phyloP scores from a whole-genome alignment of 768 basidiomycete species.

The Lactarius psammicola region DNA sequence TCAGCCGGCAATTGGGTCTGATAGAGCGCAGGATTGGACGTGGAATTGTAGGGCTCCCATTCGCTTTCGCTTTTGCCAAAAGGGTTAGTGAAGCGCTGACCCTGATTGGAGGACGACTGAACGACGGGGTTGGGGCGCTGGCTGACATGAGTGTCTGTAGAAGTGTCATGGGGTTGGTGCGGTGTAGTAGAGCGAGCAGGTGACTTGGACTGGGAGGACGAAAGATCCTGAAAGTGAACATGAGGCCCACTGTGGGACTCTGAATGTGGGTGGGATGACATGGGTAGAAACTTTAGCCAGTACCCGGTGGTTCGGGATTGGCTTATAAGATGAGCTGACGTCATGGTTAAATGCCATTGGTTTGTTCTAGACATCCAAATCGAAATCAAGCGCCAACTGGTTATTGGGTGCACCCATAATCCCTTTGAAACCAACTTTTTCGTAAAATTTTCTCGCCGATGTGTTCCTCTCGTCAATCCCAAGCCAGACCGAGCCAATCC shows the following conservation, averaged over 20 bases:
- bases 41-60: conserved; percentile 1
- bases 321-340: conserved; percentile 5
- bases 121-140: background rate
- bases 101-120: conserved; percentile 5
- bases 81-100: conserved; percentile 23
- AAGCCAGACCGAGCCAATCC: conserved; percentile 59
- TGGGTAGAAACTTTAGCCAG: background rate
- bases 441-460: conserved; percentile 60
- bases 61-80: conserved; percentile 6
- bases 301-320: background rate
- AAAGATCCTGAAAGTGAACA: conserved; percentile 14
- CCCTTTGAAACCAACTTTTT: conserved; percentile 55
- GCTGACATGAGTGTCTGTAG: background rate
- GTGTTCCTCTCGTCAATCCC: conserved; percentile 65
- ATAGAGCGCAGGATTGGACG: conserved; percentile 13
- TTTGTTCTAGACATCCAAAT: conserved; percentile 16
- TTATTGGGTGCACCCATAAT: conserved; percentile 52
- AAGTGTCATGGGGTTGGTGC: background rate
- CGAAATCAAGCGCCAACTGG: conserved; percentile 57
- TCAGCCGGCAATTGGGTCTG: conserved; percentile 9
- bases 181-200: background rate
- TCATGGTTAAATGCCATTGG: conserved; percentile 3
- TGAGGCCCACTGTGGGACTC: conserved; percentile 7
- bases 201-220: background rate
- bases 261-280: background rate